These are phyloP conservation scores for Mucor sp. DNA, from an alignment of 371 early-diverging fungal genomes.

Conservation along the genomic window DNA sequence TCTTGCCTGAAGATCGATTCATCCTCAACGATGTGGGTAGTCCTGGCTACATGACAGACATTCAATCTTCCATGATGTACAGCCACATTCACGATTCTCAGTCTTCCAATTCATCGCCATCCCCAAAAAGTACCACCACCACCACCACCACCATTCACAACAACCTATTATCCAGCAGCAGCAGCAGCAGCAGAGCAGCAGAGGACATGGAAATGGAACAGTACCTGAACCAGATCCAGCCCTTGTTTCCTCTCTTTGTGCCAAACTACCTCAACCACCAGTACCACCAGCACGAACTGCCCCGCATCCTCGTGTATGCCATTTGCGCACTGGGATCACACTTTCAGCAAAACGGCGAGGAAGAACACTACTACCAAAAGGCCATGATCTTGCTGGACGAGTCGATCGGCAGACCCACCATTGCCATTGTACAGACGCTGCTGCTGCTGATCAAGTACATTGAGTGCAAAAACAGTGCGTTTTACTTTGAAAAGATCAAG, in stretches of 20 bases:
- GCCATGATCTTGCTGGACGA: constrained; percentile 61
- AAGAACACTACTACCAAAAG: constrained; percentile 30
- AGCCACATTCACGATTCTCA: neutral
- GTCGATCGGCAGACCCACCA: constrained; percentile 63
- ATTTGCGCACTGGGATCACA: constrained; percentile 61
- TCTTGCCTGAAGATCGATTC: constrained; percentile 15
- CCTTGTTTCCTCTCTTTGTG: constrained; percentile 27
- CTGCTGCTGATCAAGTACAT: constrained; percentile 73
- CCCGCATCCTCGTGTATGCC: constrained; percentile 39
- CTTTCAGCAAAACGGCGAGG: constrained; percentile 15
- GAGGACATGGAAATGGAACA: constrained; percentile 8
- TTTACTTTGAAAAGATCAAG: constrained; percentile 20
- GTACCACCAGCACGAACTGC: constrained; percentile 18
- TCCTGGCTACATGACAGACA: constrained; percentile 21
- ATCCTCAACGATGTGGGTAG: constrained; percentile 22
- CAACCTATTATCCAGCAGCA: too few species aligned
- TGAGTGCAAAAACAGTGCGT: constrained; percentile 41
- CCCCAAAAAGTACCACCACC: too few species aligned
- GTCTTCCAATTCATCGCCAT: constrained; percentile 1
- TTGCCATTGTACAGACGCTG: constrained; percentile 70
- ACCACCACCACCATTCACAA: too few species aligned
- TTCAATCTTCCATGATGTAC: neutral
- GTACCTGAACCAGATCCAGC: constrained; percentile 22
- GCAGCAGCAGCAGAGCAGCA: too few species aligned
- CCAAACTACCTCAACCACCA: constrained; percentile 21